Base-by-base conservation (phyloP, 1,139 yeast species). In the Saccharomyces hybrid region DNA sequence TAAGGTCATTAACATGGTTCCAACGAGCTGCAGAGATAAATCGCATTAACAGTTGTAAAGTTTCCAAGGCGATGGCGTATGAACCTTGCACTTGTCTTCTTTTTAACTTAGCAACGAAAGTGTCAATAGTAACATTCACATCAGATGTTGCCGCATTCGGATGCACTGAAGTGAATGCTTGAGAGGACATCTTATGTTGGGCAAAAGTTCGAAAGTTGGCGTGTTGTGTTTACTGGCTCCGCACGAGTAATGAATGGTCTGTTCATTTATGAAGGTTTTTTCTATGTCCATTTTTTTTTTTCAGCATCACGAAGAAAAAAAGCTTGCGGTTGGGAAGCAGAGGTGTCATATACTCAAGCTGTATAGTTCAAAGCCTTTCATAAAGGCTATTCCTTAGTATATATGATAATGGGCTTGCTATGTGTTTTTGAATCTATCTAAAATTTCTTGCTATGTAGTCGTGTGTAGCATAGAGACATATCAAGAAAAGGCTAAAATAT, bases 1-100 rank as follows among this genome's bases (percentile, higher is more conserved):
- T 83, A 60, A 93, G 77, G 58, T 88, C 90, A 57, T 81, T 83
- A 8, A 88, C 82, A 56, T 83, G 81, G 47, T 81, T 75, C 97
- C 98, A 93, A 67, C 96, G 78, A 3, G 93, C 89, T 2, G 89
- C 88, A 0, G 98, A 88, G 23, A 91, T 85, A 51, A 89, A 95
- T 69, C 97, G 80, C 82, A 89, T 86, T 60, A 93, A 73, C 52
- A 93, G 75, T 62, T 89, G 95, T 16, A 97, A 85, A 6, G 97
- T 88, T 56, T 88, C 93, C 51, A 89, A 75, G 0, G 98, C 98
- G 51, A 89, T 88, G 29, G 77, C 78, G 64, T 84, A 83, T 32
- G 95, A 87, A 1, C 68, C 70, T 19, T 57, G 62, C 31, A 68
- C 63, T 55, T 69, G 70, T 53, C 66, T 63, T 56, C 71, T 63